Conservation (phyloP, 2,329 filamentous ascomycete genomes). For the Trichophyton rubrum region DNA sequence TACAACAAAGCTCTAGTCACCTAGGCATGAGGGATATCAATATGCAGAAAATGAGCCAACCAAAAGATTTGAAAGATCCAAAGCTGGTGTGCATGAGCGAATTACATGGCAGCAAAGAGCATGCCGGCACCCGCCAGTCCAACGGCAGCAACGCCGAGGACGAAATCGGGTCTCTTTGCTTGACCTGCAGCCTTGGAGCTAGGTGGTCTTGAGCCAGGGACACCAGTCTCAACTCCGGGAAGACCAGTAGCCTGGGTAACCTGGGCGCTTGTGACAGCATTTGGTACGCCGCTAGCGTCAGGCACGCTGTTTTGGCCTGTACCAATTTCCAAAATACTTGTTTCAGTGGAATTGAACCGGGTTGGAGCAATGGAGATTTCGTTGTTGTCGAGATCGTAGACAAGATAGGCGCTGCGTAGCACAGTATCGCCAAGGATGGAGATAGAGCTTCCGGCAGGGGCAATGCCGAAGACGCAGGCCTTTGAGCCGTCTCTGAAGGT, state of each 20-base stretch:
- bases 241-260: constrained; percentile 10
- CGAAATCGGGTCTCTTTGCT: constrained; percentile 8
- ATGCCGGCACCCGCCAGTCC: constrained; percentile 12
- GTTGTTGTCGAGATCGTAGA: constrained; percentile 61
- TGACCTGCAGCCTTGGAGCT: constrained; percentile 5
- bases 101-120: constrained; percentile 12
- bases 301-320: constrained; percentile 38
- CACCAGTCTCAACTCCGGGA: background rate
- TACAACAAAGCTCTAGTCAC: background rate
- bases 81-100: background rate
- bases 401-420: constrained; percentile 60
- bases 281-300: constrained; percentile 30
- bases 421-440: constrained; percentile 63
- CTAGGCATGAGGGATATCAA: background rate
- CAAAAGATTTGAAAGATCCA: background rate
- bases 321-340: constrained; percentile 42
- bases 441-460: constrained; percentile 43
- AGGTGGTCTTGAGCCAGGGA: background rate
- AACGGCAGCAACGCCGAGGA: constrained; percentile 7
- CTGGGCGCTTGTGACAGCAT: constrained; percentile 14
- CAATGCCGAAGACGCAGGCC: constrained; percentile 57
- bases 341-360: constrained; percentile 43
- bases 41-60: background rate
- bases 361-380: constrained; percentile 59
- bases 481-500: constrained; percentile 42